A percentile compares a stretch with the other conserved stretches of the same genome.
Conservation (phyloP, 164 flowering plant genomes). For the Vitis cinerea region DNA sequence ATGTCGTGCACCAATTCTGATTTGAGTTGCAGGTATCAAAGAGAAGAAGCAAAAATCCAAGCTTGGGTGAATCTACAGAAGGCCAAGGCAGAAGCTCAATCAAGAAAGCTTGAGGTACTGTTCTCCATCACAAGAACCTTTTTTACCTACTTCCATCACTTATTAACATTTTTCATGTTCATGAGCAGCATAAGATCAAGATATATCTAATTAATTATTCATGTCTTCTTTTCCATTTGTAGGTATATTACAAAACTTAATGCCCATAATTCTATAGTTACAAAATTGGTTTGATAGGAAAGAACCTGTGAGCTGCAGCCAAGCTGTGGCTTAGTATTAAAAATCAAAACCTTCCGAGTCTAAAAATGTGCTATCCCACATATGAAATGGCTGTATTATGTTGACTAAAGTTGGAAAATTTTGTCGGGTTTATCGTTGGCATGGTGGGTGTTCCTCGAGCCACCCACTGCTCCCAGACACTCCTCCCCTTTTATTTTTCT, state of each 20-base stretch:
- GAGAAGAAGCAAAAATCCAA: constrained; percentile 87
- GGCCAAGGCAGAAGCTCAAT: constrained; percentile 96
- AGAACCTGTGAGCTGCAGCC: too few relatives aligned
- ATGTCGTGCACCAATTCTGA: not conserved
- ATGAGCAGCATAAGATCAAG: too few relatives aligned
- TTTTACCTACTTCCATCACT: not conserved
- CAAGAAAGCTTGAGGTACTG: constrained; percentile 75
- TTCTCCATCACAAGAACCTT: not conserved
- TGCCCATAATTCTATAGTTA: too few relatives aligned
- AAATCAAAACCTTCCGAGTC: not conserved
- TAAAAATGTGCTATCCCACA: not conserved
- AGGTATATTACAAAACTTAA: too few relatives aligned
- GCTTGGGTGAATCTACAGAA: constrained; percentile 95
- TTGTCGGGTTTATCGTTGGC: constrained; percentile 10
- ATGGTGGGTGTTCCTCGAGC: constrained; percentile 33
- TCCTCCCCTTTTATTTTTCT: constrained; percentile 8
- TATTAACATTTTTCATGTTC: not conserved
- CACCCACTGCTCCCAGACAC: constrained; percentile 20
- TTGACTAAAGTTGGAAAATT: not conserved
- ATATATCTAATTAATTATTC: too few relatives aligned
- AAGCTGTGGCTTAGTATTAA: not conserved
- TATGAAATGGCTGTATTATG: not conserved
- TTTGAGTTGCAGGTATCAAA: constrained; percentile 56
- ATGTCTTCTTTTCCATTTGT: not conserved
- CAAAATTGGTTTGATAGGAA: too few relatives aligned